Evolutionary conservation across 805 yeast species (phyloP).

Genomic region (Pichia cabralensis): DNA sequence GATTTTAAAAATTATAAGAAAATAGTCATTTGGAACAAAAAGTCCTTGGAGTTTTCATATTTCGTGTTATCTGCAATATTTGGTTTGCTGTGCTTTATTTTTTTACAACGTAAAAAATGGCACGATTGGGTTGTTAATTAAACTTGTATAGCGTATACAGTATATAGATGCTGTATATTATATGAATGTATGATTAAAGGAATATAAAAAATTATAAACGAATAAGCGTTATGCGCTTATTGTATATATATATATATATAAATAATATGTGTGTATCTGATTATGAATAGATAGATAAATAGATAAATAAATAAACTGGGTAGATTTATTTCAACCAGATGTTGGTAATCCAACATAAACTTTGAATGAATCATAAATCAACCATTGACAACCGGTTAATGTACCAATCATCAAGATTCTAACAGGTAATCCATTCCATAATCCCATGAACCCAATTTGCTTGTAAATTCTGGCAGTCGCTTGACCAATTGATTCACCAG

Average conservation of each 20-base stretch:
- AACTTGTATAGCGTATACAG: too few relatives aligned
- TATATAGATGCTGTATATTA: constrained; percentile 6
- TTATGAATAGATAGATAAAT: neutral
- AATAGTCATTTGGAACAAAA: constrained; percentile 4
- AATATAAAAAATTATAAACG: constrained; percentile 1
- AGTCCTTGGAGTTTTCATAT: constrained; percentile 2
- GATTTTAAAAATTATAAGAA: too few relatives aligned
- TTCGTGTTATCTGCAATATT: constrained; percentile 16
- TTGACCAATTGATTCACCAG: constrained; percentile 53
- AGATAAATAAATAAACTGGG: neutral
- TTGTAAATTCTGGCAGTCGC: constrained; percentile 69
- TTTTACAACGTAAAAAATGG: constrained; percentile 25
- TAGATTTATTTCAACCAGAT: constrained; percentile 41
- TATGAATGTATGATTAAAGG: constrained; percentile 11
- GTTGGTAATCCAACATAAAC: constrained; percentile 93
- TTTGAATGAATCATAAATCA: constrained; percentile 91
- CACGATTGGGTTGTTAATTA: constrained; percentile 2
- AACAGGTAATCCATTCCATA: constrained; percentile 92
- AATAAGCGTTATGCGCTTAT: too few relatives aligned
- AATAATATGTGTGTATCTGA: neutral
- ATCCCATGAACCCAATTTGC: constrained; percentile 78
- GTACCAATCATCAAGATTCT: constrained; percentile 98
- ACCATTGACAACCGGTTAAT: constrained; percentile 94
- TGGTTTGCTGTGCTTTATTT: constrained; percentile 21
- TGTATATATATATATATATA: constrained; percentile 1